Evolutionary conservation across 2,329 filamentous ascomycete species (phyloP), one percentile per base, ranked within the genome.

Genomic region (Emericellopsis atlantica): DNA sequence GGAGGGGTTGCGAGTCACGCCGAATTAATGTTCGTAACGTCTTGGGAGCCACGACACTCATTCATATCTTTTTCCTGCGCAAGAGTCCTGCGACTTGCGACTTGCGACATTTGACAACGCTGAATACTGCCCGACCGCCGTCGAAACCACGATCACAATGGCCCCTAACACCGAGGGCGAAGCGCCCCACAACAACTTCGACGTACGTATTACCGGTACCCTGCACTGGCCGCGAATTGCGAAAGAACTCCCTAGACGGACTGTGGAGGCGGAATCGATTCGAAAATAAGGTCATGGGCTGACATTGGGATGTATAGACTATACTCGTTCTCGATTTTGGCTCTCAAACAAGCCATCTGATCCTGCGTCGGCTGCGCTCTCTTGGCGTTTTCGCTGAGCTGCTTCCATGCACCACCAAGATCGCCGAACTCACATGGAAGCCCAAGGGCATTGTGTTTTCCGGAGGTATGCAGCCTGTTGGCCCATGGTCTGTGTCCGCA

Each of bases 351-450:
- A 79, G 76, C 33, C 82, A 88, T 59, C 67, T 89, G 32, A 87
- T 89, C 54, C 78, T 79, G 9, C 72, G 85, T 41, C 76, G 85
- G 29, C 72, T 93, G 23, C 75, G 87, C 50, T 77, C 83, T 51
- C 73, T 93, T 61, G 82, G 81, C 65, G 74, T 93, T 58, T 95
- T 84, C 68, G 79, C 79, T 46, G 88, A 95, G 66, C 83, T 94
- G 80, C 76, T 93, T 35, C 84, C 84, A 18, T 94, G 88, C 63
- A 93, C 82, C 36, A 79, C 83, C 53, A 90, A 90, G 67, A 62
- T 93, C 18, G 66, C 75, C 6, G 84, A 92, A 42, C 72, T 95
- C 29, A 57, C 69, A 37, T 94, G 75, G 69, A 87, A 79, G 56
- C 90, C 90, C 16, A 84, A 82, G 56, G 90, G 89, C 50, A 79